phyloP scores from a whole-genome alignment of 148 eudicot genomes.

The Cornus kousa region DNA sequence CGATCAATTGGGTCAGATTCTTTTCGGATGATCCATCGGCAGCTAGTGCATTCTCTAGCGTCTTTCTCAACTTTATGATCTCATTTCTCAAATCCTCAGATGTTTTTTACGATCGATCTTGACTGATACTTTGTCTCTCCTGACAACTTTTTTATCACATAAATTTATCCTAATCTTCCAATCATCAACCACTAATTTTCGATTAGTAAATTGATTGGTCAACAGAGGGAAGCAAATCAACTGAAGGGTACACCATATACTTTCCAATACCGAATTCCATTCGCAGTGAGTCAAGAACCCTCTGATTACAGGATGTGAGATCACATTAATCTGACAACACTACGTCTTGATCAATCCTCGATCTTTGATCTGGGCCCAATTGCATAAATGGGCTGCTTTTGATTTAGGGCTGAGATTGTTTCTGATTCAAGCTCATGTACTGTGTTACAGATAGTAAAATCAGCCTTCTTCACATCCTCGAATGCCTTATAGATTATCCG shows the following conservation, averaged over 20 bases:
- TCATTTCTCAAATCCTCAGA: slow-evolving; percentile 12
- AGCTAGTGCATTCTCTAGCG: slow-evolving; percentile 21
- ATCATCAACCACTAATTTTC: slow-evolving; percentile 44
- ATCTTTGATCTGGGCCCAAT: slow-evolving; percentile 44
- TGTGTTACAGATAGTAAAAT: too few relatives aligned
- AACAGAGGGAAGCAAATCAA: slow-evolving; percentile 38
- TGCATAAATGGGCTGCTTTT: slow-evolving; percentile 33
- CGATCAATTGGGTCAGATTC: slow-evolving; percentile 22
- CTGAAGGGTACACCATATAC: slow-evolving; percentile 35
- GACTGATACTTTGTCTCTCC: slow-evolving; percentile 18
- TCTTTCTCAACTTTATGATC: slow-evolving; percentile 15
- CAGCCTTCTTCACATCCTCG: too few relatives aligned
- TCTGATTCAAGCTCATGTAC: slow-evolving; percentile 37
- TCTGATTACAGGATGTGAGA: slow-evolving; percentile 35
- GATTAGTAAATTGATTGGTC: slow-evolving; percentile 41
- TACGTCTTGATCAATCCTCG: slow-evolving; percentile 39
- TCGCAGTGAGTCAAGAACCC: slow-evolving; percentile 52
- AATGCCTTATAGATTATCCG: too few relatives aligned
- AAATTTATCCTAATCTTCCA: slow-evolving; percentile 37
- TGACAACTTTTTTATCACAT: slow-evolving; percentile 9
- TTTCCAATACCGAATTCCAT: slow-evolving; percentile 46
- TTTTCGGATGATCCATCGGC: slow-evolving; percentile 25
- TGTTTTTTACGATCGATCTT: slow-evolving; percentile 19
- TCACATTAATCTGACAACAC: slow-evolving; percentile 38
- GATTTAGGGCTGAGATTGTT: slow-evolving; percentile 30